Conservation (phyloP, 768 basidiomycete species). For the Coprinopsis sp. region DNA sequence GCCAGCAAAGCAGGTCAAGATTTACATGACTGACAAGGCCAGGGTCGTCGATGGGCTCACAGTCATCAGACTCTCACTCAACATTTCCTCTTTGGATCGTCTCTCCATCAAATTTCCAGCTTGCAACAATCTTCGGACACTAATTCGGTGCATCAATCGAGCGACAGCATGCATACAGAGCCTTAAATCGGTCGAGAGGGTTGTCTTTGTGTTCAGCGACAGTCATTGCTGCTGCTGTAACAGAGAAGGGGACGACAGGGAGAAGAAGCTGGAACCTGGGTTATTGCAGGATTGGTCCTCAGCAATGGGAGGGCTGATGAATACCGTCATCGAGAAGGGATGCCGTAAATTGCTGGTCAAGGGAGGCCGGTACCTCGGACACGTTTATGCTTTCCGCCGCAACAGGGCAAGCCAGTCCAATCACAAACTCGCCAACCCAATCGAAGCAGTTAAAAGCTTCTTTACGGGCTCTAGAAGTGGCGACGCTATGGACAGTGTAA, state of each 20-base stretch:
- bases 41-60: conserved; percentile 14
- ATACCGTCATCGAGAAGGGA: conserved; percentile 15
- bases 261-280: conserved; percentile 12
- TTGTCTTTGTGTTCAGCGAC: conserved; percentile 15
- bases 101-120: conserved; percentile 16
- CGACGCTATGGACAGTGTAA: neutral
- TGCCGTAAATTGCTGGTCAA: conserved; percentile 12
- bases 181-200: conserved; percentile 10
- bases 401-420: neutral
- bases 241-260: conserved; percentile 10
- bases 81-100: conserved; percentile 11
- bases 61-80: conserved; percentile 14
- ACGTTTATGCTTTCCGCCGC: conserved; percentile 16
- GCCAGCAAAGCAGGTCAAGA: conserved; percentile 12
- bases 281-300: conserved; percentile 18
- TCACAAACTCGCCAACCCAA: conserved; percentile 1
- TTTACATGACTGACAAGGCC: conserved; percentile 8
- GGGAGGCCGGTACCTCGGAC: conserved; percentile 19
- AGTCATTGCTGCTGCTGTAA: conserved; percentile 19
- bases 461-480: conserved; percentile 1
- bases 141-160: conserved; percentile 13
- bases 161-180: conserved; percentile 11
- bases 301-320: conserved; percentile 15
- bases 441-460: conserved; percentile 6
- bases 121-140: conserved; percentile 12